Base-by-base conservation (phyloP, 768 basidiomycete genomes). In the Lentinula sp. region DNA sequence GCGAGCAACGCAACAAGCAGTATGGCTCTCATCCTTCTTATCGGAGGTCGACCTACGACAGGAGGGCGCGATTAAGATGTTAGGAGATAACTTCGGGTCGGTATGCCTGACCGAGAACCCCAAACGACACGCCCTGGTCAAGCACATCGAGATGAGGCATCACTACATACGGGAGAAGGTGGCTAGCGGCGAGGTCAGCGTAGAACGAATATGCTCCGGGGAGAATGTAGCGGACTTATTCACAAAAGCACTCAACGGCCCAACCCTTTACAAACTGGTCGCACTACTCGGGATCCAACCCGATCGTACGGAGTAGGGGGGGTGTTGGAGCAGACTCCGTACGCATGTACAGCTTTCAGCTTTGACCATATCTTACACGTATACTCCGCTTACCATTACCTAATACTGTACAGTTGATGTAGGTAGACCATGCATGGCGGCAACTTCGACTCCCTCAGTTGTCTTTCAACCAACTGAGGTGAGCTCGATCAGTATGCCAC, bases 21-120 rank as follows among this genome's bases (percentile, higher is more conserved):
- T 69, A 9, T 77, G 72, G 74, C 65, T 76, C 56, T 39, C 60
- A 13, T 61, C 63, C 9, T 61, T 73, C 18, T 16, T 76, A 1
- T 5, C 54, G 0, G 72, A 75, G 53, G 42, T 70, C 12, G 69
- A 68, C 2, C 53, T 62, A 10, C 32, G 43, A 0, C 41, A 59
- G 1, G 9, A 35, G 6, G 8, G 16, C 2, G 65, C 70, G 1
- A 56, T 64, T 1, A 53, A 59, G 0, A 43, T 75, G 1, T 64
- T 43, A 15, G 35, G 50, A 3, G 74, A 77, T 66, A 76, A 74
- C 61, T 59, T 60, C 6, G 66, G 65, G 0, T 53, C 73, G 0
- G 70, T 76, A 16, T 60, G 64, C 4, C 66, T 76, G 35, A 66
- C 71, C 0, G 54, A 71, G 23, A 70, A 68, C 35, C 63, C 67